Evolutionary conservation across 2,329 filamentous ascomycete species (phyloP).

Genomic region (Aureobasidium namibiae): DNA sequence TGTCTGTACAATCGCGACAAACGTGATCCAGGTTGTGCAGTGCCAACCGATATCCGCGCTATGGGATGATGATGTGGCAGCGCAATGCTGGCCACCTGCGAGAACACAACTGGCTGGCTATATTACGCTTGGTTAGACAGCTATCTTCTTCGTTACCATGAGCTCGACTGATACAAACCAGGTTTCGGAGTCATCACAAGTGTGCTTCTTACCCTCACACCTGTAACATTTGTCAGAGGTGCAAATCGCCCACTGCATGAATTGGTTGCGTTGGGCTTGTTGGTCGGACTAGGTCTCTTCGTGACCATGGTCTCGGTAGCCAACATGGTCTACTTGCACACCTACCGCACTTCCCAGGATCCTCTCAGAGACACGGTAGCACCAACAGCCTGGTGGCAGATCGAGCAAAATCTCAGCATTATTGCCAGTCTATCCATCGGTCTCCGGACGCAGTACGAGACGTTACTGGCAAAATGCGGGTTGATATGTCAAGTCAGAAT

Average conservation of each 20-base stretch:
- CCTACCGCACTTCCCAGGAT: background rate
- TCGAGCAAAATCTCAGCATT: conserved; percentile 8
- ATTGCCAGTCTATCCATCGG: background rate
- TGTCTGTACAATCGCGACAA: background rate
- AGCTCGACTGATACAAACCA: background rate
- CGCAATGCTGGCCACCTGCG: background rate
- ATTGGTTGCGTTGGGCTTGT: background rate
- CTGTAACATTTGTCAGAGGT: background rate
- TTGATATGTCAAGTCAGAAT: background rate
- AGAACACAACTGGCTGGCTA: background rate
- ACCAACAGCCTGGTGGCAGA: conserved; percentile 1
- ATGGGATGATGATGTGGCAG: background rate
- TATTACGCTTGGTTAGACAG: background rate
- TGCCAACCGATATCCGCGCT: background rate
- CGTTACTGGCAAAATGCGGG: background rate
- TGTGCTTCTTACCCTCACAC: background rate
- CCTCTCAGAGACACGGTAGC: conserved; percentile 1
- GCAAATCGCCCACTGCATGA: background rate
- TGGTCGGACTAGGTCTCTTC: background rate
- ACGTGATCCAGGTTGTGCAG: background rate
- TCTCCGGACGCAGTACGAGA: background rate
- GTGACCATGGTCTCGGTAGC: background rate
- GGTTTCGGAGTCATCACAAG: background rate
- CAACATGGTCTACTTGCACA: conserved; percentile 5
- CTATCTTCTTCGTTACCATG: background rate